A percentile compares a stretch with the other conserved stretches of the same genome.
Evolutionary conservation across 805 yeast genomes (phyloP).

Genomic region (Candida maesae): DNA sequence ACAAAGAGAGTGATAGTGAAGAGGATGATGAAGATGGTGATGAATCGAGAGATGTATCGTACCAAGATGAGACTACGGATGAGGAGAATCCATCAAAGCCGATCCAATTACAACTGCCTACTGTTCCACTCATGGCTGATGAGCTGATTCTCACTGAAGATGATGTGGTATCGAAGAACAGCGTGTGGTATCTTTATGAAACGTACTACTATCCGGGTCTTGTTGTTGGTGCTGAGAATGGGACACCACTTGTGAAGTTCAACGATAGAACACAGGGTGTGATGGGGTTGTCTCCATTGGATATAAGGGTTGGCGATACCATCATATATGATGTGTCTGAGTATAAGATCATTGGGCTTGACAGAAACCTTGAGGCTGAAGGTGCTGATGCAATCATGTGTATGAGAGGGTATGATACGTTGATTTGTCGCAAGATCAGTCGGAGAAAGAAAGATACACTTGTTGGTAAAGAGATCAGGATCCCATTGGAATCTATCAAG

Average conservation of each 20-base stretch:
- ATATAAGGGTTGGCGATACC: slow-evolving; percentile 53
- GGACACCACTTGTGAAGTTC: slow-evolving; percentile 34
- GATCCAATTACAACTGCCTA: too few species aligned
- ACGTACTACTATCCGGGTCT: slow-evolving; percentile 50
- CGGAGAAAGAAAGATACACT: slow-evolving; percentile 9
- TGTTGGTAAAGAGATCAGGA: slow-evolving; percentile 13
- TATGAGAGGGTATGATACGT: slow-evolving; percentile 57
- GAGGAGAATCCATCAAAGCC: too few species aligned
- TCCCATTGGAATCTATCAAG: slow-evolving; percentile 30
- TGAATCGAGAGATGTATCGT: not conserved
- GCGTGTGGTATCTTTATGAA: slow-evolving; percentile 54
- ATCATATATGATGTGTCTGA: slow-evolving; percentile 35
- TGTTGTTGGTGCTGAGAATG: slow-evolving; percentile 28
- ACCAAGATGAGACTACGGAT: not conserved
- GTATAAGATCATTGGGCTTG: slow-evolving; percentile 47
- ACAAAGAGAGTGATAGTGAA: not conserved
- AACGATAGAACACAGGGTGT: slow-evolving; percentile 36
- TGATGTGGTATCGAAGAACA: slow-evolving; percentile 30
- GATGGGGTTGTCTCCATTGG: slow-evolving; percentile 35
- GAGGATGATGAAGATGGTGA: too few species aligned
- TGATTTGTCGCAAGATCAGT: slow-evolving; percentile 33
- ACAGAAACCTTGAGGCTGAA: slow-evolving; percentile 18
- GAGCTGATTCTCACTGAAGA: slow-evolving; percentile 19
- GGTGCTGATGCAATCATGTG: slow-evolving; percentile 40
- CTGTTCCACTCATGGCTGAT: slow-evolving; percentile 5